Evolutionary conservation across 805 yeast genomes (phyloP).

Genomic region (Blastobotrys attinorum): DNA sequence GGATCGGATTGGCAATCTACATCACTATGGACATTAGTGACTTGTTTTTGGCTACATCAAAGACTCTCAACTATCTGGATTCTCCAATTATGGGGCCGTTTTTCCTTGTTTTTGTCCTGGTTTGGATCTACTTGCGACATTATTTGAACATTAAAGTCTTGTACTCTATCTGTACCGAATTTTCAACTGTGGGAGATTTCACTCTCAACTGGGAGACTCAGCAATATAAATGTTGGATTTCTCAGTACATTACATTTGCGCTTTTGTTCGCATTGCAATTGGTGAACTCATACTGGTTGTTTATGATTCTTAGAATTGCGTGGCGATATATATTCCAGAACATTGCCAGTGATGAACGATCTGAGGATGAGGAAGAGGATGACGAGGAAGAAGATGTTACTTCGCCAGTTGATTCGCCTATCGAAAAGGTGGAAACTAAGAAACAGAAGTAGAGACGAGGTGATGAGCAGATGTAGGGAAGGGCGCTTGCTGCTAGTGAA

Average conservation of each 20-base stretch:
- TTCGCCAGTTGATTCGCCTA: background rate
- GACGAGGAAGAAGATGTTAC: constrained; percentile 30
- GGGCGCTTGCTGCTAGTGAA: no score
- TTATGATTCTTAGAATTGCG: constrained; percentile 68
- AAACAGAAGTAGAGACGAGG: constrained; percentile 3
- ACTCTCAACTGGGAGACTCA: constrained; percentile 77
- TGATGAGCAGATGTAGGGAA: no score
- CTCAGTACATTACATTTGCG: constrained; percentile 80
- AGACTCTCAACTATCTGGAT: constrained; percentile 79
- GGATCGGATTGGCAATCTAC: constrained; percentile 88
- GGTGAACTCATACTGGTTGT: constrained; percentile 84
- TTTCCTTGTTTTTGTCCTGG: constrained; percentile 55
- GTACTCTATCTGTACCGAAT: constrained; percentile 57
- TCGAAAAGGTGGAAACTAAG: constrained; percentile 4
- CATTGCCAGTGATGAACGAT: constrained; percentile 69
- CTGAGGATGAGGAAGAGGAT: constrained; percentile 70
- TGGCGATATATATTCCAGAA: constrained; percentile 56
- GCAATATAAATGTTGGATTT: constrained; percentile 94
- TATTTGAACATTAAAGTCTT: constrained; percentile 71
- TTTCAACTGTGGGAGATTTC: constrained; percentile 75
- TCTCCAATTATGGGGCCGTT: constrained; percentile 55
- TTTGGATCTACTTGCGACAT: constrained; percentile 89
- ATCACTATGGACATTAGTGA: constrained; percentile 96
- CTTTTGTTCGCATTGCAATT: constrained; percentile 74
- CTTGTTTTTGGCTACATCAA: constrained; percentile 75